A percentile compares a stretch with the other conserved stretches of the same genome.
Evolutionary conservation across 257 asterid species (phyloP).

Genomic region (Solanum stenotomum): DNA sequence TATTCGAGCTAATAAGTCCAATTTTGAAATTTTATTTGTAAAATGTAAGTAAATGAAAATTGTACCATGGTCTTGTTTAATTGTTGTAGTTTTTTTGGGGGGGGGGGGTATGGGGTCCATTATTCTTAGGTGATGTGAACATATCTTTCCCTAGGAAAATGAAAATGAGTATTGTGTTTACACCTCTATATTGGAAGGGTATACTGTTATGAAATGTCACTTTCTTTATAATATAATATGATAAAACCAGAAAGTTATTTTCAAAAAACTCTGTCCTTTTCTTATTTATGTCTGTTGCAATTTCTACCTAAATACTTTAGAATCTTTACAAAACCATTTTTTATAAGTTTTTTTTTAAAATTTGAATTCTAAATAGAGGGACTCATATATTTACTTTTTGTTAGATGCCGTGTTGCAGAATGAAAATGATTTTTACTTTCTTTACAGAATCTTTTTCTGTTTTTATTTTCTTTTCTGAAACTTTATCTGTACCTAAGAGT

Average conservation of each 20-base stretch:
- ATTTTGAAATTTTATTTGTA: background rate
- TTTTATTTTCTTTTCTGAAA: background rate
- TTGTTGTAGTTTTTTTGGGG: background rate
- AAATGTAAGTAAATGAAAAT: background rate
- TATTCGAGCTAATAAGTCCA: background rate
- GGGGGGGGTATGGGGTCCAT: background rate
- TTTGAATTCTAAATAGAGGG: slow-evolving; percentile 15
- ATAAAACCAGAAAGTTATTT: slow-evolving; percentile 5
- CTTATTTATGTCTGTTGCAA: slow-evolving; percentile 8
- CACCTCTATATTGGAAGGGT: background rate
- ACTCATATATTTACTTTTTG: background rate
- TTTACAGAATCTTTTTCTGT: background rate
- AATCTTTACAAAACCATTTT: background rate
- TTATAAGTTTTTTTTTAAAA: slow-evolving; percentile 9
- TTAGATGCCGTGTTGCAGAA: slow-evolving; percentile 27
- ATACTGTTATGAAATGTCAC: slow-evolving; percentile 22
- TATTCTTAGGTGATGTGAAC: background rate
- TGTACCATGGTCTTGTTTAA: background rate
- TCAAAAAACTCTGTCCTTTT: slow-evolving; percentile 13
- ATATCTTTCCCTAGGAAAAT: background rate
- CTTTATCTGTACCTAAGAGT: background rate
- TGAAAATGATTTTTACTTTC: slow-evolving; percentile 29
- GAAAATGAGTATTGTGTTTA: background rate
- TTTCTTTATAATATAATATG: slow-evolving; percentile 12
- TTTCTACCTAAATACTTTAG: background rate